A percentile compares a stretch with the other conserved stretches of the same genome.
phyloP scores from a whole-genome alignment of 257 asterid genomes.

The Handroanthus guayacan region DNA sequence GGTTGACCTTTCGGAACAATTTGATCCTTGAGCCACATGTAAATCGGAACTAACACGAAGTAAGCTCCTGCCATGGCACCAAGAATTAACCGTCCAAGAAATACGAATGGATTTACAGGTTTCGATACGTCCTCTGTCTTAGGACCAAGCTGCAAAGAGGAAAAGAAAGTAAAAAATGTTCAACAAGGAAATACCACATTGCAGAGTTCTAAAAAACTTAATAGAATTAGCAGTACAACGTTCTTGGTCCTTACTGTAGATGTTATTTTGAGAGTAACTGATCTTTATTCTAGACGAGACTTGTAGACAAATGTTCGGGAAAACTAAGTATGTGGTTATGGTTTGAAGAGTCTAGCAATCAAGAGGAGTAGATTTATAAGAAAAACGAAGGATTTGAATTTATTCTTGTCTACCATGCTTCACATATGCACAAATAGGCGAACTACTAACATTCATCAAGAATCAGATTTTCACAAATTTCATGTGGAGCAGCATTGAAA shows the following conservation, averaged over 20 bases:
- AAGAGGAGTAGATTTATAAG: neutral
- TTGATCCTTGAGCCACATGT: conserved; percentile 96
- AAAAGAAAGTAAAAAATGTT: neutral
- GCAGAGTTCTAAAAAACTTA: neutral
- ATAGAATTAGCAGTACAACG: neutral
- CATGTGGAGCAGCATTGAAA: neutral
- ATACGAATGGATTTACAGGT: conserved; percentile 71
- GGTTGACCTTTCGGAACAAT: conserved; percentile 82
- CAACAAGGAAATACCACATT: neutral
- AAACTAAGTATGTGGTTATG: too few relatives aligned
- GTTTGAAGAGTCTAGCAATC: neutral
- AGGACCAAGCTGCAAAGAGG: conserved; percentile 77
- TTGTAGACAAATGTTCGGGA: neutral
- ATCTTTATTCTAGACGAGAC: too few relatives aligned
- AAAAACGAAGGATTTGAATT: neutral
- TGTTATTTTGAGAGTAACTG: too few relatives aligned
- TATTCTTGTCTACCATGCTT: neutral
- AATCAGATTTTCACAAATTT: neutral
- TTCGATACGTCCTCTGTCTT: conserved; percentile 78
- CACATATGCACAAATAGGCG: too few relatives aligned
- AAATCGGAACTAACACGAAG: conserved; percentile 84
- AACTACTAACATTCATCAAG: neutral
- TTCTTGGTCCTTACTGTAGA: neutral
- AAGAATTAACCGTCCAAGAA: conserved; percentile 65
- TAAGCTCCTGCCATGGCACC: conserved; percentile 84